phyloP scores from a whole-genome alignment of 805 yeast species.

The Kodamaea fukazawae region DNA sequence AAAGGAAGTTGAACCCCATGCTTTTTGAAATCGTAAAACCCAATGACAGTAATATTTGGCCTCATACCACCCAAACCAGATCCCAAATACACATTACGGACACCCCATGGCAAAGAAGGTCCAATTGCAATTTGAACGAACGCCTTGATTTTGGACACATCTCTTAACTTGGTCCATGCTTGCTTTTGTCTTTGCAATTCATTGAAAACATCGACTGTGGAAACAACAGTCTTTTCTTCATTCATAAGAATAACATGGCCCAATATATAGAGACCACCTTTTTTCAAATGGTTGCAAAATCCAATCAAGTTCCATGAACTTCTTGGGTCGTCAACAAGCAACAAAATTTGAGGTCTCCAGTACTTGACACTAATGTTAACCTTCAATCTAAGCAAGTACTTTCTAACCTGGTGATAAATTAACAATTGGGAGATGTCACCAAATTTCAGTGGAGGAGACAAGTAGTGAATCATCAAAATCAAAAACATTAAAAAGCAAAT shows the following conservation, averaged over 20 bases:
- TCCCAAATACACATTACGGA: conserved; percentile 84
- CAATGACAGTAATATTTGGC: conserved; percentile 91
- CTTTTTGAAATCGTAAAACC: conserved; percentile 70
- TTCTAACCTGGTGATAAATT: conserved; percentile 94
- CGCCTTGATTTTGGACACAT: conserved; percentile 76
- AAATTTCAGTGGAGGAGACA: conserved; percentile 94
- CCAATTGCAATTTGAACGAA: conserved; percentile 92
- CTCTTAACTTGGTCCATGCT: conserved; percentile 85
- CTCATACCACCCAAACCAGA: conserved; percentile 98
- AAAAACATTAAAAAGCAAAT: conserved; percentile 62
- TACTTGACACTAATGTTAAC: conserved; percentile 91
- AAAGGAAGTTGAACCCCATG: conserved; percentile 35
- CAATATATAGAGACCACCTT: conserved; percentile 88
- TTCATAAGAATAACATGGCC: conserved; percentile 84
- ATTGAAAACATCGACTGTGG: conserved; percentile 46
- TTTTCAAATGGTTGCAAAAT: conserved; percentile 91
- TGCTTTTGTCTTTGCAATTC: conserved; percentile 70
- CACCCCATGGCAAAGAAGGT: conserved; percentile 91
- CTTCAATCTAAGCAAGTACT: conserved; percentile 75
- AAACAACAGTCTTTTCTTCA: conserved; percentile 31
- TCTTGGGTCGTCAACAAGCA: conserved; percentile 88
- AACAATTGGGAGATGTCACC: conserved; percentile 97
- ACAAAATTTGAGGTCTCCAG: conserved; percentile 94
- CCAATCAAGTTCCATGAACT: conserved; percentile 88
- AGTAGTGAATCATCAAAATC: conserved; percentile 79